Evolutionary conservation across 257 asterid genomes (phyloP).

Genomic region (Ballota nigra): DNA sequence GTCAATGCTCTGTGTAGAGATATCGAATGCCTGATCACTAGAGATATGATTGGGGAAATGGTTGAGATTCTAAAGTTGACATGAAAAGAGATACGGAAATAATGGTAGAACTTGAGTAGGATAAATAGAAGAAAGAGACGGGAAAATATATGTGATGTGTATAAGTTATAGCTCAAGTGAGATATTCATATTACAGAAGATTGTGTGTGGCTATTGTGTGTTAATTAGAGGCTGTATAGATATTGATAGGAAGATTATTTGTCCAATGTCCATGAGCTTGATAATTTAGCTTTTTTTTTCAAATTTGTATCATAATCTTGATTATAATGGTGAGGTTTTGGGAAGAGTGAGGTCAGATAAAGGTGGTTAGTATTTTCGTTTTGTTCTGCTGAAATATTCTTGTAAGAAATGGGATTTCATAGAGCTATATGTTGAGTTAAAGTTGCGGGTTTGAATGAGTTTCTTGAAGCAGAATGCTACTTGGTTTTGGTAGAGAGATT

Average conservation of each 20-base stretch:
- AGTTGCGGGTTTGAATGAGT: neutral
- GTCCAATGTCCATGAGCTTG: constrained; percentile 5
- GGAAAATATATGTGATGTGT: neutral
- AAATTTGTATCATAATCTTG: constrained; percentile 9
- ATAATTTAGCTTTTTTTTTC: neutral
- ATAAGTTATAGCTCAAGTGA: neutral
- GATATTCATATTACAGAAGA: constrained; percentile 11
- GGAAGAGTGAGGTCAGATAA: constrained; percentile 18
- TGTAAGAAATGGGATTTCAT: constrained; percentile 3
- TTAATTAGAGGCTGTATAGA: constrained; percentile 23
- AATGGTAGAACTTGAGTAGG: neutral
- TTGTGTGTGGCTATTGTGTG: constrained; percentile 23
- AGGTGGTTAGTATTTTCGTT: neutral
- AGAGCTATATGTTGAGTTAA: neutral
- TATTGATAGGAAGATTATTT: constrained; percentile 19
- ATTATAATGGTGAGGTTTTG: neutral
- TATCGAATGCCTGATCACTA: constrained; percentile 54
- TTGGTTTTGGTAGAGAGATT: neutral
- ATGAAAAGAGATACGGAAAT: neutral
- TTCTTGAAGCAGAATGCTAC: neutral
- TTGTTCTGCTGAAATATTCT: constrained; percentile 14
- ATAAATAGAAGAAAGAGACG: neutral
- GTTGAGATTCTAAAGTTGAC: constrained; percentile 21
- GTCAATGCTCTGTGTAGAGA: constrained; percentile 56
- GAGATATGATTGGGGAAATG: constrained; percentile 66